phyloP scores from a whole-genome alignment of 306 rosid species.

The Glycine soja region DNA sequence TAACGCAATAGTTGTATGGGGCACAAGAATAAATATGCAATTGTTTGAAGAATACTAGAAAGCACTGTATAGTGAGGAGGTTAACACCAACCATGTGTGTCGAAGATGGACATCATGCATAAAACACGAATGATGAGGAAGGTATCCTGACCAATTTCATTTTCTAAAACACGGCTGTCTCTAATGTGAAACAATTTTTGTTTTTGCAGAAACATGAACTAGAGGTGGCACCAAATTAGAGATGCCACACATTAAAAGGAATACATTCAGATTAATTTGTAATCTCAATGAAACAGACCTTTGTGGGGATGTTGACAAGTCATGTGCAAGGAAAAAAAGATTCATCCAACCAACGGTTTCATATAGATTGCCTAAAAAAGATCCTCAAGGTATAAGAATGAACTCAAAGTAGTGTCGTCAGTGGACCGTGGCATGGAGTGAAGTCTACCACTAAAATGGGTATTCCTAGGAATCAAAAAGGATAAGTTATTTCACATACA shows the following conservation, averaged over 20 bases:
- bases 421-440: too few relatives aligned
- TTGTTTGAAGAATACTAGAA: too few relatives aligned
- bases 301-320: slow-evolving; percentile 8
- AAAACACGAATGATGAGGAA: neutral
- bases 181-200: neutral
- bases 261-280: neutral
- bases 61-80: too few relatives aligned
- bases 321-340: neutral
- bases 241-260: slow-evolving; percentile 5
- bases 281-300: neutral
- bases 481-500: neutral
- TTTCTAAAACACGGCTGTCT: neutral
- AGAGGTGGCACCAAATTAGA: slow-evolving; percentile 38
- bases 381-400: neutral
- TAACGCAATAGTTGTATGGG: too few relatives aligned
- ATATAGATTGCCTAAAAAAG: neutral
- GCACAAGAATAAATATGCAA: too few relatives aligned
- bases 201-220: slow-evolving; percentile 5
- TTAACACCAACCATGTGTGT: too few relatives aligned
- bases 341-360: neutral
- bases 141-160: neutral
- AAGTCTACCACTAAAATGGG: neutral
- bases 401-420: too few relatives aligned
- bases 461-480: neutral
- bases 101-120: too few relatives aligned